Evolutionary conservation across 2,329 filamentous ascomycete genomes (phyloP), one percentile per base, ranked within the genome.

Genomic region (Purpureocillium takamizusanense): DNA sequence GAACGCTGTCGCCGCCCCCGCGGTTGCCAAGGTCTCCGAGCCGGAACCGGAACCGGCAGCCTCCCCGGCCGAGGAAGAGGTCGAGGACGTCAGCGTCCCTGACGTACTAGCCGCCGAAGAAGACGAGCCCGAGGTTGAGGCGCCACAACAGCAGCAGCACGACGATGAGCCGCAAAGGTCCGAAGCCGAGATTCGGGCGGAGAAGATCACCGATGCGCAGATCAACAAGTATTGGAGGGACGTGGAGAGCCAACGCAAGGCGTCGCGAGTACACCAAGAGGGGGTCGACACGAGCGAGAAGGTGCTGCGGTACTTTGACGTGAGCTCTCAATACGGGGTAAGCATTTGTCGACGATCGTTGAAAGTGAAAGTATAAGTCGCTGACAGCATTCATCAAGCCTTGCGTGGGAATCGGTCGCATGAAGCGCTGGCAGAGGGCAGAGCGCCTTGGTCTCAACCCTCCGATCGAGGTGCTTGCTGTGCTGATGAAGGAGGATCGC

Each of bases 251-350:
- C 71, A 78, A 51, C 72, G 86, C 49, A 72, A 70, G 42, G 76
- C 85, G 14, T 74, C 76, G 31, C 67, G 83, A 50, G 79, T 94
- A 28, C 92, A 97, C 54, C 87, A 94, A 62, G 62, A 81, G 51
- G 81, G 71, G 3, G 56, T 97, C 49, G 73, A 69, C 10, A 48
- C 84, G 33, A 72, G 83, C 40, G 89, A 97, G 70, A 95, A 90
- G 68, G 78, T 97, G 18, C 62, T 97, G 52, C 72, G 90, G 46
- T 86, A 95, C 57, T 98, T 92, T 62, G 92, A 98, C 58, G 83
- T 94, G 48, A 92, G 82, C 54, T 86, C 76, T 43, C 86, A 95
- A 53, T 98, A 86, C 59, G 92, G 92, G 40, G 88, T 94, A 77
- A 67, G 85, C n/a, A n/a, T n/a, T n/a, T 78, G 12, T 35, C 27